Evolutionary conservation across 805 yeast species (phyloP), one percentile per base, ranked within the genome.

Genomic region (Barnettozyma pratensis): DNA sequence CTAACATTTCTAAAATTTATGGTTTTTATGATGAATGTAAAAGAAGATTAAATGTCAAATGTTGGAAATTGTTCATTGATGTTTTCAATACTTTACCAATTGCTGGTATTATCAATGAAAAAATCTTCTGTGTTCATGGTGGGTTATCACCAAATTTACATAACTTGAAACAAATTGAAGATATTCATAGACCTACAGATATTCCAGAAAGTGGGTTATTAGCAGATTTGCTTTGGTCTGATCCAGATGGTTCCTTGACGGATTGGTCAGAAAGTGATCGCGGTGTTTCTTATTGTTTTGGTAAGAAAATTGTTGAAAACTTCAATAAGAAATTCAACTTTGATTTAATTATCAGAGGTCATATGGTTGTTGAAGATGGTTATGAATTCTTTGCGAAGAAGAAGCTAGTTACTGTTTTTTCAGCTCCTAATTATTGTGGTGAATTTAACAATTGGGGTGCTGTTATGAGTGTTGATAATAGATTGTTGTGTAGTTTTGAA

Each of bases 1-100:
- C 99, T 25, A 89, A 88, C 62, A 96, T 94, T 48, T 92, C 98
- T 2, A 80, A 97, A 55, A 96, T 94, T 32, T 94, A 94, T 67
- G 99, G 99, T 2, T 94, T 94, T 63, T 94, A 90, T 65, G 99
- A 94, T 69, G 99, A 94, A 70, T 94, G 99, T 73, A 94, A 94
- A 66, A 80, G 99, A 60, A 76, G 99, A 52, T 81, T 96, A 60
- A 87, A 85, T 61, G 80, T 91, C 59, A 94, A 92, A 64, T 86
- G 91, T 1, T 94, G 99, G 99, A 90, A 91, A 64, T 70, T 80
- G 30, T 94, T 94, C 62, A 81, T 94, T 57, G 99, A 94, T 70
- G 90, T 96, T 1, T 94, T 94, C 73, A 94, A 94, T 65, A 87
- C 97, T 0, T 73, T 94, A 54, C 99, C 99, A 8, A 83, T 94